These are phyloP conservation scores for Papiliotrema nemorosa DNA, from an alignment of 1,284 basidiomycete genomes.

Conservation along the genomic window DNA sequence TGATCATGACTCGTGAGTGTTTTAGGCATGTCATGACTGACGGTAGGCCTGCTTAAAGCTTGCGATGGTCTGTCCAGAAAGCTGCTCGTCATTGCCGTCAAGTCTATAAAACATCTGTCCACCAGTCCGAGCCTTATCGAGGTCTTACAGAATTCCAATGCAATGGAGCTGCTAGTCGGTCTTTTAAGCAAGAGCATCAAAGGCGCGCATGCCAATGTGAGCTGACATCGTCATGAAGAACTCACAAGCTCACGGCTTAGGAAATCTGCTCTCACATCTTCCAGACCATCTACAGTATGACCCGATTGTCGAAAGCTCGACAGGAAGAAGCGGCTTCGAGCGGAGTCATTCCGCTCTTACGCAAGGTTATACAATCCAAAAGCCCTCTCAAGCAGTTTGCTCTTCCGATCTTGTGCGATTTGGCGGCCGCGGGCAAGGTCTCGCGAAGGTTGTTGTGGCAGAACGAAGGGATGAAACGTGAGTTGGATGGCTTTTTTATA, in stretches of 20 bases:
- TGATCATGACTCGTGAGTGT: constrained; percentile 79
- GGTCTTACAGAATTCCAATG: constrained; percentile 91
- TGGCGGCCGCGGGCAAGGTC: constrained; percentile 87
- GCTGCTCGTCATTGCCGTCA: constrained; percentile 81
- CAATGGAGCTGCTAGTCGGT: constrained; percentile 81
- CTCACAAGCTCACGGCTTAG: constrained; percentile 56
- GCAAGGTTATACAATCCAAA: constrained; percentile 76
- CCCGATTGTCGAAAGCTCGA: constrained; percentile 84
- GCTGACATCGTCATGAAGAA: constrained; percentile 23
- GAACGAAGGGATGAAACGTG: constrained; percentile 66
- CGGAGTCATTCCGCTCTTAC: constrained; percentile 86
- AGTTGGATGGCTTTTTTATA: constrained; percentile 12
- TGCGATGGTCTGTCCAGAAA: constrained; percentile 78
- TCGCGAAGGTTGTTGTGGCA: constrained; percentile 85
- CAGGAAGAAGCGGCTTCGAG: constrained; percentile 97
- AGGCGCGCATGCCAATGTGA: constrained; percentile 74
- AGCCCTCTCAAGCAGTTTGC: constrained; percentile 96
- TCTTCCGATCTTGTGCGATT: constrained; percentile 89
- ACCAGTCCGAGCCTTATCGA: constrained; percentile 87
- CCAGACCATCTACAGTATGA: constrained; percentile 92
- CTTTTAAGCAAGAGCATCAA: constrained; percentile 77
- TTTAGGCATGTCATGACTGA: too few relatives aligned
- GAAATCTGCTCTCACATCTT: constrained; percentile 80
- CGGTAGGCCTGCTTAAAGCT: constrained; percentile 71
- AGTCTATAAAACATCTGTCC: constrained; percentile 92